Evolutionary conservation across 805 yeast genomes (phyloP), one percentile per base, ranked within the genome.

Genomic region (Torulaspora gathmanii): DNA sequence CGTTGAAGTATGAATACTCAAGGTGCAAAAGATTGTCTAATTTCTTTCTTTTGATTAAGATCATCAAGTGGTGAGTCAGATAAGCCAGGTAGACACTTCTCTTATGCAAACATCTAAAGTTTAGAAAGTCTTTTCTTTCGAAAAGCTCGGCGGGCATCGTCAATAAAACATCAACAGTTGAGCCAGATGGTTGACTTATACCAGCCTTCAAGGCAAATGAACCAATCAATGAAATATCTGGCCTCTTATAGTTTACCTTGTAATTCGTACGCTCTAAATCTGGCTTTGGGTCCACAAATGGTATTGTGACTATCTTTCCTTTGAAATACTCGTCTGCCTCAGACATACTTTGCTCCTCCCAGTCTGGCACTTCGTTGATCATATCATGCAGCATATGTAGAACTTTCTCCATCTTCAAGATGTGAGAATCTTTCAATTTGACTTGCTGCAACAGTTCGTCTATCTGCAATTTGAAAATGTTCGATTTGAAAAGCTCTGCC

Each of bases 241-340:
- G 99, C 12, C 80, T 71, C 37, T 68, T 64, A 62, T 78, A 90
- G 17, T 79, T 74, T 54, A 91, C 82, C 51, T 78, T 78, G 66
- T 86, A 87, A 56, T 86, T 83, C 37, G 83, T 73, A 46, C 77
- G 78, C 15, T 64, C 50, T 3, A 63, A 45, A 6, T 75, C 65
- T 27, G 96, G 96, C 60, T 82, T 84, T 13, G 96, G 96, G 60
- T 90, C 95, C 10, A 93, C 86, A 66, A 84, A 91, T 27, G 98
- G 97, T 13, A 88, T 79, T 0, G 78, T 67, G 8, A 84, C 75
- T 35, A 72, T 73, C 52, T 78, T 74, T 22, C 72, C 65, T 44
- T 71, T 63, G 57, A 84, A 77, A 47, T 70, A 70, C 6, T 68
- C 47, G 51, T 79, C 83, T 0, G 83, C 86, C 45, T 87, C 83